Evolutionary conservation across 2,329 filamentous ascomycete species (phyloP).

Genomic region (Ustulina deusta): DNA sequence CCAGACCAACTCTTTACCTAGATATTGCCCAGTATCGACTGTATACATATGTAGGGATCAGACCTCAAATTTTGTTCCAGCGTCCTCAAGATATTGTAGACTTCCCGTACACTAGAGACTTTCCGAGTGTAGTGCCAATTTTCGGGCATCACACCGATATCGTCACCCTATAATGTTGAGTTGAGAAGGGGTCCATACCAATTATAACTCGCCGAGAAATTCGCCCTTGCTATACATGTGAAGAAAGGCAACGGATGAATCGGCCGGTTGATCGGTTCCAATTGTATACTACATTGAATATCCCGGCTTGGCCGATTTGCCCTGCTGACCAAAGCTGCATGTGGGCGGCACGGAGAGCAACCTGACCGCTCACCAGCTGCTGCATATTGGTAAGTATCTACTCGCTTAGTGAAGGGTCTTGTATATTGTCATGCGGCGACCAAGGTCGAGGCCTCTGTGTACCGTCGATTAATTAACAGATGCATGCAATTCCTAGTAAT

Average conservation of each 20-base stretch:
- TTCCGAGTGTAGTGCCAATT: not conserved
- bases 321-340: slow-evolving; percentile 39
- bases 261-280: slow-evolving; percentile 20
- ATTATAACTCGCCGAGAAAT: slow-evolving; percentile 20
- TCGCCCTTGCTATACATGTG: slow-evolving; percentile 3
- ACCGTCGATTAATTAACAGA: slow-evolving; percentile 17
- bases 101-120: not conserved
- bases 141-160: slow-evolving; percentile 7
- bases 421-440: slow-evolving; percentile 9
- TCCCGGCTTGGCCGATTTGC: slow-evolving; percentile 37
- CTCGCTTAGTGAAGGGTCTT: slow-evolving; percentile 29
- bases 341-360: slow-evolving; percentile 28
- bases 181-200: slow-evolving; percentile 11
- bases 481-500: not conserved
- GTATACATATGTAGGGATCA: not conserved
- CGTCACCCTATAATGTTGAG: not conserved
- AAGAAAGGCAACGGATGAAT: slow-evolving; percentile 6
- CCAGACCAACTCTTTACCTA: not conserved
- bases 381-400: slow-evolving; percentile 15
- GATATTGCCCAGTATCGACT: slow-evolving; percentile 3
- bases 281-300: slow-evolving; percentile 20
- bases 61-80: not conserved
- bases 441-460: slow-evolving; percentile 20
- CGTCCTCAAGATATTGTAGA: not conserved
- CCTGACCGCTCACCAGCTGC: slow-evolving; percentile 9